Conservation (phyloP, 176 grass and related monocot species). For the Bothriochloa decipiens region DNA sequence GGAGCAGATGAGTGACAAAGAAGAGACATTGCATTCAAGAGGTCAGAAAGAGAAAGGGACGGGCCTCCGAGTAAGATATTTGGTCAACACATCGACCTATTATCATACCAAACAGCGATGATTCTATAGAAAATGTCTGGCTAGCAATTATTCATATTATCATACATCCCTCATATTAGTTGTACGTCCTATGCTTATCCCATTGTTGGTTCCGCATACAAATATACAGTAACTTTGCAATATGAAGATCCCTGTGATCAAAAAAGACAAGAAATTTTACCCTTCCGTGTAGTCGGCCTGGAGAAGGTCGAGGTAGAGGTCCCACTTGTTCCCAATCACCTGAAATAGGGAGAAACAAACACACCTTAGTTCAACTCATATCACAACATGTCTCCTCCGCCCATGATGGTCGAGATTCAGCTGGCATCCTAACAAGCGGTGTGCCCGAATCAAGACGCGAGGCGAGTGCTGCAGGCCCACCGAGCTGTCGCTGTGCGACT, state of each 20-base stretch:
- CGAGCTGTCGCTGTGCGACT: background rate
- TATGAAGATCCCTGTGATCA: background rate
- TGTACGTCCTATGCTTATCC: no score
- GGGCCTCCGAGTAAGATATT: no score
- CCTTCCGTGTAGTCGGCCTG: slow-evolving; percentile 91
- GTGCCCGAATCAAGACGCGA: background rate
- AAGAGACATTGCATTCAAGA: no score
- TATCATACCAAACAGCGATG: no score
- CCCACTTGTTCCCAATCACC: slow-evolving; percentile 99
- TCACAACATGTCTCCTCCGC: background rate
- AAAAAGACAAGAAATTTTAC: slow-evolving; percentile 41
- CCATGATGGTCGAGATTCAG: background rate
- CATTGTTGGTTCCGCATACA: no score
- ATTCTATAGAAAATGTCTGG: no score
- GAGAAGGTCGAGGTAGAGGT: slow-evolving; percentile 83
- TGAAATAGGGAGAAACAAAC: slow-evolving; percentile 22
- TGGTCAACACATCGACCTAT: no score
- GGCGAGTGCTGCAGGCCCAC: background rate
- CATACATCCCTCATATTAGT: no score
- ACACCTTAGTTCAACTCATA: slow-evolving; percentile 14
- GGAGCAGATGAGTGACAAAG: no score
- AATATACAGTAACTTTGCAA: no score
- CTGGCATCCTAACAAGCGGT: background rate
- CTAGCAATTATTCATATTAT: no score
- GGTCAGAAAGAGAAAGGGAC: no score